Evolutionary conservation across 352 stramenopile genomes (phyloP).

Genomic region (Labyrinthula sp.): DNA sequence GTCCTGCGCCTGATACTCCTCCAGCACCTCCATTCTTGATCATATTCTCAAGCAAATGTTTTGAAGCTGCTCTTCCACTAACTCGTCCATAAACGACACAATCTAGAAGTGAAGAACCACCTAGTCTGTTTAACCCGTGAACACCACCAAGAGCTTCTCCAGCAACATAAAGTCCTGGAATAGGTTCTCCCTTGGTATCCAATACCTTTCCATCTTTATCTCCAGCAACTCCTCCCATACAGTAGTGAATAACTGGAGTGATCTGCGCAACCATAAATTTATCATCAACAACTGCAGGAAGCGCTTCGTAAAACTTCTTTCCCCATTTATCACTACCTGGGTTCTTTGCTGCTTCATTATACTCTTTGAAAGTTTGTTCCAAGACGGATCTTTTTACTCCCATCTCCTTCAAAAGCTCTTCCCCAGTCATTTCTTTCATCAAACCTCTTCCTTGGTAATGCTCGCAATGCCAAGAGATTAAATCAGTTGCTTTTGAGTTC

Average conservation of each 20-base stretch:
- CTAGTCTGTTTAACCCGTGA: conserved; percentile 67
- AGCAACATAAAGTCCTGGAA: conserved; percentile 60
- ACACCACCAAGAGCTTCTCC: conserved; percentile 75
- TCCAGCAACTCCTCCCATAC: conserved; percentile 21
- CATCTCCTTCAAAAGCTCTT: conserved; percentile 18
- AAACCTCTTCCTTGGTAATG: conserved; percentile 21
- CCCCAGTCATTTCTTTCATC: conserved; percentile 28
- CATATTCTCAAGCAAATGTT: conserved; percentile 28
- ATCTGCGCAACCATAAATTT: conserved; percentile 17
- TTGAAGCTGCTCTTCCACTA: conserved; percentile 36
- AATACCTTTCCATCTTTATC: conserved; percentile 15
- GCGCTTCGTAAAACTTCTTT: conserved; percentile 28
- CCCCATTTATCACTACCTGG: conserved; percentile 17
- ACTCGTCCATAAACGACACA: conserved; percentile 70
- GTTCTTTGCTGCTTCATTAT: conserved; percentile 16
- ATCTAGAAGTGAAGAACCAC: conserved; percentile 61
- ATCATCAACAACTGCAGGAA: conserved; percentile 10
- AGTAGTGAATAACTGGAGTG: conserved; percentile 26
- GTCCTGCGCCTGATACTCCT: conserved; percentile 3
- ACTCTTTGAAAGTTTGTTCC: conserved; percentile 16
- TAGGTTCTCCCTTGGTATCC: conserved; percentile 30
- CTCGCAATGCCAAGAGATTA: conserved; percentile 28
- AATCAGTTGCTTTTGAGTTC: conserved; percentile 22
- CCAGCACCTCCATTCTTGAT: conserved; percentile 4
- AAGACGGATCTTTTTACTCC: conserved; percentile 1